Base-by-base conservation (phyloP, 371 early-diverging fungal genomes). In the Zopfochytrium polystomum region DNA sequence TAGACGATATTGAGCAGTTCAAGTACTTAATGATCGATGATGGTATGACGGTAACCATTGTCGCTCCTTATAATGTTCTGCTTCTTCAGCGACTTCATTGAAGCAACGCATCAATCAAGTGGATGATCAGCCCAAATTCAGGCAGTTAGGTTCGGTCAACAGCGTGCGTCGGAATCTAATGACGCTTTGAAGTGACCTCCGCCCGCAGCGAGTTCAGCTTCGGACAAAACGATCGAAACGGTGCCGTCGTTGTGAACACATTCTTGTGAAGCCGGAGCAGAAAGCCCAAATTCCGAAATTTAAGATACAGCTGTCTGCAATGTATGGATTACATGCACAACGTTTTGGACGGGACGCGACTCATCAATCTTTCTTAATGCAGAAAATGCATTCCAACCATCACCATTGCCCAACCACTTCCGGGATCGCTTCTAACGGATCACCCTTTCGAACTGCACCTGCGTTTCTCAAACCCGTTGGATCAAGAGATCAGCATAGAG, bases 241-340 rank as follows among this genome's bases (percentile, higher is more conserved):
- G 43, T 96, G 96, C 65, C 82, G 90, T 22, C 72, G 80, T 3
- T 96, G 96, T 73, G 86, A 90, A 25, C 90, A 92, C 58, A 87
- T 92, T 32, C 71, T 96, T 23, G 87, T 92, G 62, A 92, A 91
- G 67, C 95, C 95, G 0, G 94, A 94, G 52, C 87, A 87, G 66
- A 93, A 93, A 64, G 91, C 94, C 0, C 90, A 91, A 60, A 80
- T 85, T 18, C 88, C 88, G 1, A 77, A 85, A 52, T 93, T 93
- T 76, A 90, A 88, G 66, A 90, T 93, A 66, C 90, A 91, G 71
- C 80, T 87, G 53, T 84, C 88, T 34, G 94, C 93, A 2, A 80
- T 87, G 89, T 85, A 78, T 67, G 77, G 42, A 11, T 11, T 23
- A 42, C 11, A 43, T 25, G 2, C 48, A 6, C n/a, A 62, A 15